These are phyloP conservation scores for Gonium pectorale DNA, from an alignment of 139 green algal species.

Conservation along the genomic window DNA sequence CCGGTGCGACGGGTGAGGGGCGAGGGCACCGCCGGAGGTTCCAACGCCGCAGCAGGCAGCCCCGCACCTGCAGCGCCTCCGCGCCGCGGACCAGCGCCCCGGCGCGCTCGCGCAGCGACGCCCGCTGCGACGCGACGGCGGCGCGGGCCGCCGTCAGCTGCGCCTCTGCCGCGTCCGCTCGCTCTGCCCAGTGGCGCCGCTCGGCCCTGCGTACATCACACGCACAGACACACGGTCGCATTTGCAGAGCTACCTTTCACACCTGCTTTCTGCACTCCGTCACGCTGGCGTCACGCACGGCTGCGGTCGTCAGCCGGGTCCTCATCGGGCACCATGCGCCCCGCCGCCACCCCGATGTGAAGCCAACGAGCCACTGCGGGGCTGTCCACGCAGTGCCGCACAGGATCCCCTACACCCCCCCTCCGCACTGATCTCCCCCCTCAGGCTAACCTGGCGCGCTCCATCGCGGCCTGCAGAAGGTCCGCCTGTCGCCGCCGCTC, in stretches of 20 bases:
- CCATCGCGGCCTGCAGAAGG: not conserved
- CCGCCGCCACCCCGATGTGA: no score
- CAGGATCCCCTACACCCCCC: not conserved
- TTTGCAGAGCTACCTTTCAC: no score
- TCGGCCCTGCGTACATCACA: constrained; percentile 25
- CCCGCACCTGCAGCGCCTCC: constrained; percentile 1
- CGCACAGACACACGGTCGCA: no score
- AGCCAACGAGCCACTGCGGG: no score
- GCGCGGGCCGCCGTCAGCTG: not conserved
- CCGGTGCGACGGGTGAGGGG: no score
- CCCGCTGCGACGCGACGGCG: not conserved
- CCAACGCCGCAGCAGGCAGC: no score
- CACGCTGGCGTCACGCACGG: no score
- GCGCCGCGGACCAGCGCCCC: not conserved
- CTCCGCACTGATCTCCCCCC: not conserved
- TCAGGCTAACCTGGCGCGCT: not conserved
- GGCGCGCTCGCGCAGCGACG: not conserved
- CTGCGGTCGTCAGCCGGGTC: no score
- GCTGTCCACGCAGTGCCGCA: no score
- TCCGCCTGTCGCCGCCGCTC: not conserved
- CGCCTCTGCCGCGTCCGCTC: not conserved
- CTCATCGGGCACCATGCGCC: no score
- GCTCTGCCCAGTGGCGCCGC: not conserved
- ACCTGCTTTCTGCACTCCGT: no score
- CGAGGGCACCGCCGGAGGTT: no score